Evolutionary conservation across 2,329 filamentous ascomycete species (phyloP).

Genomic region (Curvularia hawaiiensis): DNA sequence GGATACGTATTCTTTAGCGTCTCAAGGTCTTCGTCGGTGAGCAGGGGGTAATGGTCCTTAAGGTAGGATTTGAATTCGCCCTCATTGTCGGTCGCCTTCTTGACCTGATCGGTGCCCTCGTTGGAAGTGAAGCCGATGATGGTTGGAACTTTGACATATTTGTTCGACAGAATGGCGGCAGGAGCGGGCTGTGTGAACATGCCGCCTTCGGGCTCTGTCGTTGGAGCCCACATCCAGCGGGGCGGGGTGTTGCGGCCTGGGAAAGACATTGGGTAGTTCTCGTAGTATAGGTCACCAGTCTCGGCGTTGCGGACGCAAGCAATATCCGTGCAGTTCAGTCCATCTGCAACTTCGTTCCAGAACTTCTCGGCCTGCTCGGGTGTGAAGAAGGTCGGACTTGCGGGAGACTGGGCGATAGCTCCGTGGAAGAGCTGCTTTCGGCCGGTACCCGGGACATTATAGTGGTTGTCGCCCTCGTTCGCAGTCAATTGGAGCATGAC

Average conservation of each 20-base stretch:
- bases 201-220: conserved; percentile 36
- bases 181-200: conserved; percentile 38
- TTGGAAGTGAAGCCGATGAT: conserved; percentile 43
- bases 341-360: conserved; percentile 37
- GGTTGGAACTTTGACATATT: conserved; percentile 38
- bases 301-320: conserved; percentile 36
- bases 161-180: conserved; percentile 33
- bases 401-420: conserved; percentile 39
- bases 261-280: conserved; percentile 44
- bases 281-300: conserved; percentile 38
- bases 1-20: conserved; percentile 34
- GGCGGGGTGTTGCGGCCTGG: conserved; percentile 38
- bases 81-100: conserved; percentile 45
- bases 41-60: conserved; percentile 51
- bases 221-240: conserved; percentile 45
- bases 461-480: conserved; percentile 38
- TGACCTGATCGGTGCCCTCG: conserved; percentile 50
- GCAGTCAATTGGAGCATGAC: conserved; percentile 38
- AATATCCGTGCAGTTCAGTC: conserved; percentile 40
- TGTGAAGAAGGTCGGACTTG: conserved; percentile 42
- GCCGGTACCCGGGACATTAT: conserved; percentile 34
- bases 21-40: conserved; percentile 58
- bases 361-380: conserved; percentile 39
- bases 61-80: conserved; percentile 43
- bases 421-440: conserved; percentile 40